These are phyloP conservation scores for Carex parvula DNA, from an alignment of 176 grass and related monocot species.

Conservation along the genomic window DNA sequence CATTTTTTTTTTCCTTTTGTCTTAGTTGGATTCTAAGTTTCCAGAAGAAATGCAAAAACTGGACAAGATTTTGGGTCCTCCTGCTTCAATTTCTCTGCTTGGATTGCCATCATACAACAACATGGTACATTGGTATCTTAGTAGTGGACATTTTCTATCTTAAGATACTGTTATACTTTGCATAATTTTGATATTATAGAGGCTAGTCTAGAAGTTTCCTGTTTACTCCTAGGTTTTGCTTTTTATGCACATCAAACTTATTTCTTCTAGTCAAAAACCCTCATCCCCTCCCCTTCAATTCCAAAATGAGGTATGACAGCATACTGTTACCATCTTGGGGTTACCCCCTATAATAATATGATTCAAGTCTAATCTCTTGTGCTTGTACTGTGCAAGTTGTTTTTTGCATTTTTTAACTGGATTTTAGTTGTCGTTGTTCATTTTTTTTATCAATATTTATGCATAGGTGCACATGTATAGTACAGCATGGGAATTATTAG, in stretches of 20 bases:
- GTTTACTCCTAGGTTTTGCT: background rate
- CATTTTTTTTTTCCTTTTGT: slow-evolving; percentile 3
- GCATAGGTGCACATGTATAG: slow-evolving; percentile 44
- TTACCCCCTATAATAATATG: background rate
- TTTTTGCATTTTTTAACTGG: background rate
- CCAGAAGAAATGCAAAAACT: slow-evolving; percentile 45
- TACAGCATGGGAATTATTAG: slow-evolving; percentile 46
- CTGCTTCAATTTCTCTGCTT: slow-evolving; percentile 54
- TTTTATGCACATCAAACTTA: background rate
- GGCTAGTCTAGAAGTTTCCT: background rate
- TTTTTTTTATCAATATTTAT: slow-evolving; percentile 23
- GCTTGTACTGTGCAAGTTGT: background rate
- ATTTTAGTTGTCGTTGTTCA: background rate
- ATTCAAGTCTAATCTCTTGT: background rate
- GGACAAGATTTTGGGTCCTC: slow-evolving; percentile 57
- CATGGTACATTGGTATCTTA: slow-evolving; percentile 39
- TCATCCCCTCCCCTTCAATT: background rate
- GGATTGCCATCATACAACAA: slow-evolving; percentile 56
- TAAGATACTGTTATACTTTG: background rate
- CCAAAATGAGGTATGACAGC: background rate
- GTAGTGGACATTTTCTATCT: background rate
- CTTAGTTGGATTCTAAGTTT: slow-evolving; percentile 45
- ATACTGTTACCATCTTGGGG: background rate
- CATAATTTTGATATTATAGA: background rate
- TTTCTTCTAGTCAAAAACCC: background rate